Evolutionary conservation across 2,329 filamentous ascomycete genomes (phyloP).

Genomic region (Arthrobotrys conoides): DNA sequence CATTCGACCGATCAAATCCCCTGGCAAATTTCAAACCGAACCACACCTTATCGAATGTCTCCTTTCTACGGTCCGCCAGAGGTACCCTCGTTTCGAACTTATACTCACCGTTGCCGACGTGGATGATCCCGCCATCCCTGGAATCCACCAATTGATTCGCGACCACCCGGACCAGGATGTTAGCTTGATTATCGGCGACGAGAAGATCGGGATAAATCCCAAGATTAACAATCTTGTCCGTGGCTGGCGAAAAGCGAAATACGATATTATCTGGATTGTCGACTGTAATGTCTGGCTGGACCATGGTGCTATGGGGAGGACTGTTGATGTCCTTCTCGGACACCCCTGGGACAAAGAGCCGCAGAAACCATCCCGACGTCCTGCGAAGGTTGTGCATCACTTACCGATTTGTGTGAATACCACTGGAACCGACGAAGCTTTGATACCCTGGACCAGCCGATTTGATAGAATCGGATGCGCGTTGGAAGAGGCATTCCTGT

Average conservation of each 20-base stretch:
- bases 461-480: slow-evolving; percentile 75
- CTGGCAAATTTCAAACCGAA: slow-evolving; percentile 71
- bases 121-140: slow-evolving; percentile 81
- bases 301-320: slow-evolving; percentile 82
- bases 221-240: slow-evolving; percentile 97
- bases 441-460: slow-evolving; percentile 46
- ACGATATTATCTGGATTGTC: slow-evolving; percentile 91
- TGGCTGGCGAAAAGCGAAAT: slow-evolving; percentile 88
- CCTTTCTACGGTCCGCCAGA: slow-evolving; percentile 84
- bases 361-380: slow-evolving; percentile 70
- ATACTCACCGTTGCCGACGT: slow-evolving; percentile 77
- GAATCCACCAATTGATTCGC: slow-evolving; percentile 78
- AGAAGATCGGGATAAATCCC: slow-evolving; percentile 93
- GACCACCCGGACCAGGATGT: slow-evolving; percentile 82
- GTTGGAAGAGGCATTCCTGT: slow-evolving; percentile 94
- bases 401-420: slow-evolving; percentile 82
- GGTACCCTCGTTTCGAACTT: slow-evolving; percentile 82
- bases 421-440: slow-evolving; percentile 67
- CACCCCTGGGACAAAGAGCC: slow-evolving; percentile 73
- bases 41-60: slow-evolving; percentile 93
- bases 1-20: slow-evolving; percentile 91
- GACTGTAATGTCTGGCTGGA: slow-evolving; percentile 97
- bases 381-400: slow-evolving; percentile 82
- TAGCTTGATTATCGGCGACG: slow-evolving; percentile 82
- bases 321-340: slow-evolving; percentile 89